Percentiles rank a stretch among this genome's conserved stretches.
These are phyloP conservation scores for Cotoneaster glaucophyllus DNA, from an alignment of 306 rosid genomes.

Conservation along the genomic window DNA sequence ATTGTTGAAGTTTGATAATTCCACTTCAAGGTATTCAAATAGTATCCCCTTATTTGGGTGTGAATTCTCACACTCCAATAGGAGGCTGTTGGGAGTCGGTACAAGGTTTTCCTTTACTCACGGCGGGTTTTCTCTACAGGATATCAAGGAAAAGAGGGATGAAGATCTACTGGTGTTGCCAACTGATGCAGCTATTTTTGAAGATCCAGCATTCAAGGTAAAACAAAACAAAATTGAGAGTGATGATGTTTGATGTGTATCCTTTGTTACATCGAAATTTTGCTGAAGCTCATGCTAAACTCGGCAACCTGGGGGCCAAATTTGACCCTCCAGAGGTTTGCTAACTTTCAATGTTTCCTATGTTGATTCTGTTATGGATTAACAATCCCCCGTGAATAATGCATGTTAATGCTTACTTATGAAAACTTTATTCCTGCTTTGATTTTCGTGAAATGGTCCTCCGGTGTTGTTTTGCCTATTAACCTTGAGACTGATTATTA, in stretches of 20 bases:
- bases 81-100: not conserved
- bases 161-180: conserved; percentile 88
- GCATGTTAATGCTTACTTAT: conserved; percentile 4
- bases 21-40: conserved; percentile 68
- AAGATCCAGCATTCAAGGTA: conserved; percentile 91
- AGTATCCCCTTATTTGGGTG: not conserved
- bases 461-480: not conserved
- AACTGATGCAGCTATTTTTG: conserved; percentile 89
- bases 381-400: not conserved
- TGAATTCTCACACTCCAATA: not conserved
- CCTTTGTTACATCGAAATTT: not conserved
- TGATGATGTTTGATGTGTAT: not conserved
- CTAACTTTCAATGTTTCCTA: not conserved
- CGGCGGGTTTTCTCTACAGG: conserved; percentile 42
- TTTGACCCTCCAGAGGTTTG: conserved; percentile 96
- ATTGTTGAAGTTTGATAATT: conserved; percentile 96
- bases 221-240: conserved; percentile 1
- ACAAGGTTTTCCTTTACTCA: conserved; percentile 17
- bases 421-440: not conserved
- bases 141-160: conserved; percentile 81
- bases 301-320: conserved; percentile 89
- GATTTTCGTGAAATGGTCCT: not conserved
- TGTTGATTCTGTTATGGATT: not conserved
- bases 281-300: conserved; percentile 98
- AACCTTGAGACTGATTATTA: not conserved